Percentiles rank a stretch among this genome's conserved stretches.
Evolutionary conservation across 139 green algal genomes (phyloP).

Genomic region (Mesotaenium endlicherianum): DNA sequence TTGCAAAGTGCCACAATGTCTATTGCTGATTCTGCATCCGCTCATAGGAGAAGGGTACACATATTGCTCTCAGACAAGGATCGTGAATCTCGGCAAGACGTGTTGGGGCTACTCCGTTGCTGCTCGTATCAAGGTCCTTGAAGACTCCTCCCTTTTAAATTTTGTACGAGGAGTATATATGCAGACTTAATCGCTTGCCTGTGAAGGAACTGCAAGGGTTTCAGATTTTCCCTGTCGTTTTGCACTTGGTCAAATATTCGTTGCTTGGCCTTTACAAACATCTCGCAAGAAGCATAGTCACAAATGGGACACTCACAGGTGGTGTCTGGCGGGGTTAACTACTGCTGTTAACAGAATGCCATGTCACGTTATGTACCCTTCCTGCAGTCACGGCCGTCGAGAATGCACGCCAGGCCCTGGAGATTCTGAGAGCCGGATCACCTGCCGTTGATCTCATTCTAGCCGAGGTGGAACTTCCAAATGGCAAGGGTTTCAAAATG

Average conservation of each 20-base stretch:
- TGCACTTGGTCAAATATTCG: not conserved
- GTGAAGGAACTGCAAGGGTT: too few species aligned
- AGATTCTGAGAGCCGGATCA: not conserved
- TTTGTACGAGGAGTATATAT: not conserved
- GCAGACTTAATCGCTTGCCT: not conserved
- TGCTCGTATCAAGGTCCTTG: conserved; percentile 33
- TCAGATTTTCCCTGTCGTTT: not conserved
- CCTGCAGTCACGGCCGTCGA: conserved; percentile 36
- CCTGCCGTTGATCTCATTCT: conserved; percentile 35
- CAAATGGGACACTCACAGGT: not conserved
- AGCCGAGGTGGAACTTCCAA: conserved; percentile 26
- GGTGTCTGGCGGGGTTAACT: not conserved
- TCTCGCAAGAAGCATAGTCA: not conserved
- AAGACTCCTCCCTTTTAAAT: not conserved
- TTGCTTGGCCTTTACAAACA: not conserved
- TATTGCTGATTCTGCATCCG: too few species aligned
- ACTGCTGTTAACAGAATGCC: not conserved
- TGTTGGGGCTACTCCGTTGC: conserved; percentile 16
- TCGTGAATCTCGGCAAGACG: conserved; percentile 1
- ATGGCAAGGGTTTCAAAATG: conserved; percentile 38
- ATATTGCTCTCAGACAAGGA: conserved; percentile 27
- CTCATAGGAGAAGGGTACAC: conserved; percentile 33
- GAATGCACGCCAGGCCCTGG: conserved; percentile 5
- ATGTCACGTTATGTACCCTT: not conserved
- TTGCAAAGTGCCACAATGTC: too few species aligned